Evolutionary conservation across 257 asterid genomes (phyloP).

Genomic region (Lycium ferocissimum): DNA sequence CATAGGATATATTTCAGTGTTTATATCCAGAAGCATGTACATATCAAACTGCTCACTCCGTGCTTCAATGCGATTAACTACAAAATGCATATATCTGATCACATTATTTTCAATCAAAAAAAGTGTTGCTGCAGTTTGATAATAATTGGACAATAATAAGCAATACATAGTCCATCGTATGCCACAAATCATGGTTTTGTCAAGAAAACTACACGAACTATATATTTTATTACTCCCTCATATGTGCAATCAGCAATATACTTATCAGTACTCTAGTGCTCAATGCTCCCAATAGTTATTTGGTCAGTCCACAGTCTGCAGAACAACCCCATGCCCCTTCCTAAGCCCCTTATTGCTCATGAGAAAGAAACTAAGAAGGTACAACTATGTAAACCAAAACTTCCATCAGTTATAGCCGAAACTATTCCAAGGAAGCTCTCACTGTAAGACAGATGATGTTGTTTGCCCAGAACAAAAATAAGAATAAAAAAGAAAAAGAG

Average conservation of each 20-base stretch:
- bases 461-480: not conserved
- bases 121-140: not conserved
- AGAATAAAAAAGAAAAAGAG: not conserved
- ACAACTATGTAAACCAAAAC: too few species aligned
- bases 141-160: not conserved
- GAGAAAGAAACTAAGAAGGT: too few species aligned
- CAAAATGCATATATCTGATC: constrained; percentile 4
- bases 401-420: too few species aligned
- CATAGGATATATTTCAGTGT: constrained; percentile 80
- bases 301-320: not conserved
- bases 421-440: too few species aligned
- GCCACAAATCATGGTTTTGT: constrained; percentile 9
- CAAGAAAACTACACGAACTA: not conserved
- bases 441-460: not conserved
- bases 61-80: constrained; percentile 76
- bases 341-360: too few species aligned
- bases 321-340: not conserved
- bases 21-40: constrained; percentile 79
- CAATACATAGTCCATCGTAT: not conserved
- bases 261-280: not conserved
- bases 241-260: not conserved
- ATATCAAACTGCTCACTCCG: constrained; percentile 91
- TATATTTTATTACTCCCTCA: not conserved
- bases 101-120: not conserved
- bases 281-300: not conserved